A percentile compares a stretch with the other conserved stretches of the same genome.
Conservation (phyloP, 345 rosid species). For the Bruguiera gymnorhiza region DNA sequence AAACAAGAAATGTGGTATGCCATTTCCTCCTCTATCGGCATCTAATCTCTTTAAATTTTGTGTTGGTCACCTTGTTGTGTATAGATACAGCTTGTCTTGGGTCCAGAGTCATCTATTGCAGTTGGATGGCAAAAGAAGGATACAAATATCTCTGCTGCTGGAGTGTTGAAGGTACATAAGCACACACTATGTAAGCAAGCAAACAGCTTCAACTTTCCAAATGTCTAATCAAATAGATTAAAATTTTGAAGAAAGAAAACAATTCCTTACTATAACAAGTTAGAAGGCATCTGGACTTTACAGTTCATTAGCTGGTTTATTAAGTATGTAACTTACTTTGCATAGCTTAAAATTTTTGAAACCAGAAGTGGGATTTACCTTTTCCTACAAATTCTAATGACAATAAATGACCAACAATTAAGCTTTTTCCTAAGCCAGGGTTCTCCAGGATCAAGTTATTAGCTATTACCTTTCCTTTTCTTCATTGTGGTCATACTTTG, state of each 20-base stretch:
- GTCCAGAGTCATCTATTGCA: constrained; percentile 67
- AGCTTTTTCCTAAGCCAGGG: background rate
- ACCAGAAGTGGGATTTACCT: background rate
- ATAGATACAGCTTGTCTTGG: constrained; percentile 76
- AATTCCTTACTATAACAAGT: background rate
- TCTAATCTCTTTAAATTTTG: constrained; percentile 15
- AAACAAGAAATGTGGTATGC: too few relatives aligned
- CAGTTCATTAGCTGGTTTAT: background rate
- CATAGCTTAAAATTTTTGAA: background rate
- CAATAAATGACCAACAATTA: background rate
- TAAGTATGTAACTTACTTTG: background rate
- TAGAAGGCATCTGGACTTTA: too few relatives aligned
- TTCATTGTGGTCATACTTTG: background rate
- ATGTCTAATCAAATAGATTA: constrained; percentile 2
- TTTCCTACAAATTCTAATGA: background rate
- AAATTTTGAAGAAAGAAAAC: background rate
- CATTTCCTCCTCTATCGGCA: background rate
- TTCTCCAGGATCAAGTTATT: background rate
- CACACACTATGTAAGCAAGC: constrained; percentile 9
- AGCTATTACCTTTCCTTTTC: background rate
- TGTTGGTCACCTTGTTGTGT: constrained; percentile 9
- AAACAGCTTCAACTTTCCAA: background rate
- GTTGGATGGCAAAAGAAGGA: constrained; percentile 89
- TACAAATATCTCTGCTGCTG: constrained; percentile 67
- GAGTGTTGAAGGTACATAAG: constrained; percentile 62